Percentiles rank a stretch among this genome's conserved stretches.
phyloP scores from a whole-genome alignment of 2,329 filamentous ascomycete species.

The Diaporthe longicolla region DNA sequence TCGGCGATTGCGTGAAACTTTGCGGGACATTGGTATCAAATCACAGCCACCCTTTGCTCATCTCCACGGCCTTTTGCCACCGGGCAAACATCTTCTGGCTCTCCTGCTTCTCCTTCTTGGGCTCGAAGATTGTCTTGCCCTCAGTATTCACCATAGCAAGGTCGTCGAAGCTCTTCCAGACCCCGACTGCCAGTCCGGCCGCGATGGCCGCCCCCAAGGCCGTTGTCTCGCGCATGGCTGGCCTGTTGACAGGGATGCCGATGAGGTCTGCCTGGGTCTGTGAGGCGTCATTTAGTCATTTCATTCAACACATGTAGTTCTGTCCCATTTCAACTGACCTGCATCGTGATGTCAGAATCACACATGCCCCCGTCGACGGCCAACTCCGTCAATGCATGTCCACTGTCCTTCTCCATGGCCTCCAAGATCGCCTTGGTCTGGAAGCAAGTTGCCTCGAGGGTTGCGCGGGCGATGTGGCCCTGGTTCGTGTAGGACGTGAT shows the following conservation, averaged over 20 bases:
- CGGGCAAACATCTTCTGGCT: conserved; percentile 62
- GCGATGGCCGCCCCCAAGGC: conserved; percentile 90
- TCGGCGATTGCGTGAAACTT: background rate
- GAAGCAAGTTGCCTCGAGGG: conserved; percentile 91
- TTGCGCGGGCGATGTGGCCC: conserved; percentile 90
- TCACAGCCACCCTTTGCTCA: conserved; percentile 68
- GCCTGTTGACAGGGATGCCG: conserved; percentile 84
- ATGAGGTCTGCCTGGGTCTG: conserved; percentile 88
- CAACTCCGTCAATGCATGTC: conserved; percentile 79
- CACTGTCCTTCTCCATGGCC: conserved; percentile 90
- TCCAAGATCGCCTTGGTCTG: conserved; percentile 93
- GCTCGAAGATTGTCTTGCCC: conserved; percentile 78
- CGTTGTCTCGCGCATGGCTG: conserved; percentile 91
- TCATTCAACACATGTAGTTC: too few relatives aligned
- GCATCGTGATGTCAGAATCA: conserved; percentile 91
- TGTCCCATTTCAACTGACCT: background rate
- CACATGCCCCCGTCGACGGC: conserved; percentile 92
- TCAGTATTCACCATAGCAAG: conserved; percentile 80
- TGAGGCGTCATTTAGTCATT: background rate
- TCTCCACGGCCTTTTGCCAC: conserved; percentile 72
- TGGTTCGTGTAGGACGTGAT: conserved; percentile 88
- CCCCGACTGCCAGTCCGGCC: conserved; percentile 83
- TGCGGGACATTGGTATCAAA: background rate
- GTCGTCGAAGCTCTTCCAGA: conserved; percentile 84
- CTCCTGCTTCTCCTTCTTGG: conserved; percentile 66